These are phyloP conservation scores for Pseudoturritis turrita DNA, from an alignment of 345 rosid genomes.

Conservation along the genomic window DNA sequence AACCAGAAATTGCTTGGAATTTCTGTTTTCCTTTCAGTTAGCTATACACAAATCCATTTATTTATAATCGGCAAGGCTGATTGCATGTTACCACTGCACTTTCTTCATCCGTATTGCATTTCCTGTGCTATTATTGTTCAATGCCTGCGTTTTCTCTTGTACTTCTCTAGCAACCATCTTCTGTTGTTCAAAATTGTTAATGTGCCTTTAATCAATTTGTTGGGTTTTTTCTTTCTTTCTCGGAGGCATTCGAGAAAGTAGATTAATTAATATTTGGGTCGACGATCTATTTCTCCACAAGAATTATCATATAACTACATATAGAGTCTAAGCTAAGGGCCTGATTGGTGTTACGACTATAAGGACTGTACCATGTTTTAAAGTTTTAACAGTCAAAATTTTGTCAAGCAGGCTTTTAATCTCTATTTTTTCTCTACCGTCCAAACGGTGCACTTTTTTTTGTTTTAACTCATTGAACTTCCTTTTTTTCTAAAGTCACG, in stretches of 20 bases:
- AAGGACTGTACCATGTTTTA: too few species aligned
- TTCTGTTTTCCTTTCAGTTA: slow-evolving; percentile 1
- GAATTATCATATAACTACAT: too few species aligned
- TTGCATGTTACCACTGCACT: slow-evolving; percentile 2
- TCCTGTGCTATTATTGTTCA: neutral
- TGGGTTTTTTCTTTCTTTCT: neutral
- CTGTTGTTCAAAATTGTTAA: slow-evolving; percentile 13
- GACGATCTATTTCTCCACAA: too few species aligned
- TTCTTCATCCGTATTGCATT: slow-evolving; percentile 2
- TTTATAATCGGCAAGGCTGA: slow-evolving; percentile 1
- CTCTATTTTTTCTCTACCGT: too few species aligned
- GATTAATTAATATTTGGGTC: too few species aligned
- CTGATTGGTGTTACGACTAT: too few species aligned
- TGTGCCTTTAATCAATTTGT: neutral
- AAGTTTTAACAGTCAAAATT: too few species aligned
- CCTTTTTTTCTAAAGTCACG: too few species aligned
- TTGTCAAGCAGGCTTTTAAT: too few species aligned
- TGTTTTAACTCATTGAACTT: too few species aligned
- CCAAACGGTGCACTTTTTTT: too few species aligned
- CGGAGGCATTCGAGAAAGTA: neutral
- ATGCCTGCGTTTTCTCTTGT: neutral
- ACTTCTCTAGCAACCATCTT: slow-evolving; percentile 2
- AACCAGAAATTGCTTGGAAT: neutral
- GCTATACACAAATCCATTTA: slow-evolving; percentile 4
- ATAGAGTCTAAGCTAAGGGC: too few species aligned